These are phyloP conservation scores for Calycina marina DNA, from an alignment of 2,329 filamentous ascomycete species.

Conservation along the genomic window DNA sequence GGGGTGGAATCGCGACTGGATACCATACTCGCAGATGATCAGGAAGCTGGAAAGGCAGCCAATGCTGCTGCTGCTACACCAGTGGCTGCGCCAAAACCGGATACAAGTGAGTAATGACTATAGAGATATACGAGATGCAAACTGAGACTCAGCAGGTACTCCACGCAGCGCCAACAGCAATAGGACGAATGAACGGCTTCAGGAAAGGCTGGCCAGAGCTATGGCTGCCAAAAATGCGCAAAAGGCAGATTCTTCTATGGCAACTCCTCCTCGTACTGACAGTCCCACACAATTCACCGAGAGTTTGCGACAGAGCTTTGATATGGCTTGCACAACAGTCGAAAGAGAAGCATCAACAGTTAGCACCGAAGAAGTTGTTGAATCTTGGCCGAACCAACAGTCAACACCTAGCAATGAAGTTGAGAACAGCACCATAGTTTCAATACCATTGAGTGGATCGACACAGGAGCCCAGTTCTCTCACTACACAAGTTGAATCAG, in stretches of 20 bases:
- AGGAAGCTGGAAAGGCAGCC: constrained; percentile 17
- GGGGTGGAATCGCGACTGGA: constrained; percentile 89
- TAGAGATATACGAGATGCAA: not conserved
- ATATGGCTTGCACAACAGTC: constrained; percentile 21
- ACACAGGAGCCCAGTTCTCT: constrained; percentile 7
- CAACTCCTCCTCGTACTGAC: constrained; percentile 32
- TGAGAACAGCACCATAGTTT: no score
- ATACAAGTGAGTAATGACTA: constrained; percentile 22
- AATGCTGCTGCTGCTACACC: constrained; percentile 25
- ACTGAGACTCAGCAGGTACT: constrained; percentile 24
- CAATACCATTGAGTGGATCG: no score
- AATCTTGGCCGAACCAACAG: not conserved
- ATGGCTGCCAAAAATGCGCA: constrained; percentile 53
- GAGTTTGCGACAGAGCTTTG: constrained; percentile 29
- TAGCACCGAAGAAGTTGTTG: not conserved
- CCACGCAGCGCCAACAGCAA: constrained; percentile 50
- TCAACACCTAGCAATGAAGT: not conserved
- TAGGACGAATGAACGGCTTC: constrained; percentile 64
- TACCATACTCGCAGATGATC: constrained; percentile 74
- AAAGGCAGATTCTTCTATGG: constrained; percentile 31
- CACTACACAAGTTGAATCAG: constrained; percentile 9
- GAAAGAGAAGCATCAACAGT: constrained; percentile 7
- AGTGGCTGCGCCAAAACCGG: constrained; percentile 22
- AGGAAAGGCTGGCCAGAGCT: constrained; percentile 79
- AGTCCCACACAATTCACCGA: constrained; percentile 33